Evolutionary conservation across 768 basidiomycete genomes (phyloP).

Genomic region (Podaxis sp.): DNA sequence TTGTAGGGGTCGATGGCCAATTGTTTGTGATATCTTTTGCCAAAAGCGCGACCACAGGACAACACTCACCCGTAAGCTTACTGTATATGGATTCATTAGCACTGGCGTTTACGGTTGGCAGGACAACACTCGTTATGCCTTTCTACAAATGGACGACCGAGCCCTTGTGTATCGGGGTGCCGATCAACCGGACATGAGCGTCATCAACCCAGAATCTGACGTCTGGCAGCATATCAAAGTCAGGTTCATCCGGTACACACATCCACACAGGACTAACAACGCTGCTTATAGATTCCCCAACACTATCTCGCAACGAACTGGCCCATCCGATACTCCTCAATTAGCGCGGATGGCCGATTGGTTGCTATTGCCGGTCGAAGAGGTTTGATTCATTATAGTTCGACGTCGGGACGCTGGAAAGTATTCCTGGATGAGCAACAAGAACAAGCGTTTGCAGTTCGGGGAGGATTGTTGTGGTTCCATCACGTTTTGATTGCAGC

Average conservation of each 20-base stretch:
- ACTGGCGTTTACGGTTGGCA: constrained; percentile 26
- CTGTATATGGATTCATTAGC: background rate
- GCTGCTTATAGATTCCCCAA: constrained; percentile 68
- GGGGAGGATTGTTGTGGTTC: constrained; percentile 95
- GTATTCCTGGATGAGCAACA: constrained; percentile 77
- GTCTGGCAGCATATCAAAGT: constrained; percentile 98
- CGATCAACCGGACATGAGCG: constrained; percentile 96
- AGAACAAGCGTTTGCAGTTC: constrained; percentile 84
- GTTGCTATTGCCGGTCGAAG: constrained; percentile 91
- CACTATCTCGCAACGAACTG: constrained; percentile 88
- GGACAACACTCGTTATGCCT: constrained; percentile 96
- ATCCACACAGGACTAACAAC: background rate
- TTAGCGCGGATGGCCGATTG: constrained; percentile 88
- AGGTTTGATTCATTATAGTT: constrained; percentile 92
- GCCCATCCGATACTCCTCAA: constrained; percentile 90
- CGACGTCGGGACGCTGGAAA: constrained; percentile 95
- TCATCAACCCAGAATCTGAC: constrained; percentile 96
- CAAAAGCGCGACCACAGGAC: constrained; percentile 89
- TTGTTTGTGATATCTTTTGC: constrained; percentile 89
- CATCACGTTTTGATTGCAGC: constrained; percentile 93
- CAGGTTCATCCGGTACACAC: constrained; percentile 9
- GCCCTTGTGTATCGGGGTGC: constrained; percentile 93
- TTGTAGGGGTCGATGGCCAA: constrained; percentile 61
- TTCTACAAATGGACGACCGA: constrained; percentile 93
- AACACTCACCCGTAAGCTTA: constrained; percentile 80